Evolutionary conservation across 768 basidiomycete species (phyloP), one percentile per base, ranked within the genome.

Genomic region (Termitomyces sp.): DNA sequence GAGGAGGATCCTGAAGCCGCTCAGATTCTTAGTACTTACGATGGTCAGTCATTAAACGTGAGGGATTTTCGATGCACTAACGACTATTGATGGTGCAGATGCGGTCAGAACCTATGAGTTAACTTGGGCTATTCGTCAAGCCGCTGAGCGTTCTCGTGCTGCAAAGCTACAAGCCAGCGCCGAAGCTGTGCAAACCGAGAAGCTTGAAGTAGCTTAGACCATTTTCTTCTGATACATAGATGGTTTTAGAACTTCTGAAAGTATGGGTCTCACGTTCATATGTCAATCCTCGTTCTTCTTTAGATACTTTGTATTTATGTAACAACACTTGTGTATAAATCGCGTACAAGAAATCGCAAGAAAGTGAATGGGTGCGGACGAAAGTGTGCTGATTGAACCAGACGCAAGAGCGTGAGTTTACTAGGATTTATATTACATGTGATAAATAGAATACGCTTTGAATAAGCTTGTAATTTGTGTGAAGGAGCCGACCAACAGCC

Each of bases 121-220:
- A 60, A 95, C 93, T 24, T 96, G 94, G 94, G 92, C 93, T 30
- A 95, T 96, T 69, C 87, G 93, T 48, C 78, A 83, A 61, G 88
- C 91, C 33, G 84, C 84, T 63, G 91, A 93, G 68, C 80, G 79
- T 50, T 85, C 85, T 59, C 84, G 84, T 33, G 77, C 71, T 14
- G 73, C 72, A 24, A 83, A 72, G 60, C 64, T 78, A 43, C 74
- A 76, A 62, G 71, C 74, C 16, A 69, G 71, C 48, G 58, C 56
- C 3, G 65, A 70, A 34, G 66, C 71, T 49, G 66, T 65, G 5
- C 61, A 70, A 44, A 61, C 55, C n/a, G 55, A 62, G 46, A 49
- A 60, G 43, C 40, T n/a, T 8, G 48, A 24, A 40, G 20, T 22
- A 8, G 53, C 58, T 40, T 60, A 34, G 53, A 20, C 8, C 14